A percentile compares a stretch with the other conserved stretches of the same genome.
Conservation (phyloP, 177 flowering plant genomes). For the Telopea speciosissima region DNA sequence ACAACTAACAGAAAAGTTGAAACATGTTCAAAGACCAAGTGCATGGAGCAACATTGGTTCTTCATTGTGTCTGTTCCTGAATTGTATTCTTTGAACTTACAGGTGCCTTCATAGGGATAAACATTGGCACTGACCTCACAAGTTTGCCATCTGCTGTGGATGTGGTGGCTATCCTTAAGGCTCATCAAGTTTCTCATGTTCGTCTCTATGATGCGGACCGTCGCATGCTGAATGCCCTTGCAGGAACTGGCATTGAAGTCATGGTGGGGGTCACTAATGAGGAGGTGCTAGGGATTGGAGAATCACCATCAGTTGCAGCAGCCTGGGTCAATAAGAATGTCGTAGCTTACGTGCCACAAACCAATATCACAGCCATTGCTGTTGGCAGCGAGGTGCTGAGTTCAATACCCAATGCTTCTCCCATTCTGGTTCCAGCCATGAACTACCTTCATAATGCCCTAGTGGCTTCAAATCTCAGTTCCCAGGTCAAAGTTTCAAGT, state of each 20-base stretch:
- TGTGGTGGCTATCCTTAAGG: constrained; percentile 53
- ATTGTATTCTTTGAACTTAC: background rate
- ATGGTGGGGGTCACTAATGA: constrained; percentile 70
- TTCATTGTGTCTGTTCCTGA: background rate
- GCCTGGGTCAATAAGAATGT: constrained; percentile 77
- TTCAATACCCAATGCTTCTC: constrained; percentile 67
- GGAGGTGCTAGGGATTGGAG: constrained; percentile 70
- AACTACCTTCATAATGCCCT: constrained; percentile 74
- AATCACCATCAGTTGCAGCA: constrained; percentile 63
- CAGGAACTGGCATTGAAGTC: constrained; percentile 69
- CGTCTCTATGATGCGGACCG: constrained; percentile 73
- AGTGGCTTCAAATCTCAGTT: constrained; percentile 72
- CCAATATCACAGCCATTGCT: constrained; percentile 85
- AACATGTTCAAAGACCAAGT: background rate
- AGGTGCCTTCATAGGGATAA: constrained; percentile 67
- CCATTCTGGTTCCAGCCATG: constrained; percentile 64
- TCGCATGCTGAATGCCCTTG: constrained; percentile 64
- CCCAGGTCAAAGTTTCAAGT: constrained; percentile 70
- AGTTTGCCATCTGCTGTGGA: constrained; percentile 53
- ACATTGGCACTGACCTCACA: constrained; percentile 66
- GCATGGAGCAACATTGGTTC: background rate
- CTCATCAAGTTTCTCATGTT: constrained; percentile 62
- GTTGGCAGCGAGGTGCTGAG: constrained; percentile 88
- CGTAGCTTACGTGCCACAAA: constrained; percentile 60
- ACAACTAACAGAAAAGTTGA: too few species aligned